phyloP scores from a whole-genome alignment of 345 rosid genomes.

The Salix caprea region DNA sequence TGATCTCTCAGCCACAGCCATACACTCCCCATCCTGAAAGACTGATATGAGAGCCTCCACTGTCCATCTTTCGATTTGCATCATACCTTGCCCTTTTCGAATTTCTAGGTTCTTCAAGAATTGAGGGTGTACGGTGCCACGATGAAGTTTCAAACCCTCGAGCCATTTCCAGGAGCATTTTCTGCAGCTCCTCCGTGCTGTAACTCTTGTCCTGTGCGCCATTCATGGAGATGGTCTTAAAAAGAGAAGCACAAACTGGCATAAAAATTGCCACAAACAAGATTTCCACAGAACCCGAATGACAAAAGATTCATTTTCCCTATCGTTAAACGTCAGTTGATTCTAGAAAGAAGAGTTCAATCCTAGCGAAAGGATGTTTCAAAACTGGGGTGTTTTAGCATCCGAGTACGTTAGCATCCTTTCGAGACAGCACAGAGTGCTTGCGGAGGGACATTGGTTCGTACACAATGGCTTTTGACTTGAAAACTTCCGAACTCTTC shows the following conservation, averaged over 20 bases:
- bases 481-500: not conserved
- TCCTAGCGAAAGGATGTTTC: not conserved
- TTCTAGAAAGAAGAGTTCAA: accelerated
- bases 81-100: constrained; percentile 23
- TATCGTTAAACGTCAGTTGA: not conserved
- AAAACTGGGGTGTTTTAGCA: not conserved
- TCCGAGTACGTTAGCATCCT: not conserved
- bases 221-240: not conserved
- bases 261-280: not conserved
- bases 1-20: constrained; percentile 11
- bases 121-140: constrained; percentile 10
- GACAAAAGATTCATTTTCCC: not conserved
- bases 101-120: constrained; percentile 4
- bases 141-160: constrained; percentile 30
- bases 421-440: not conserved
- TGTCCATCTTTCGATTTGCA: not conserved
- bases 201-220: constrained; percentile 31
- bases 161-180: constrained; percentile 45
- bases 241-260: not conserved
- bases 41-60: not conserved
- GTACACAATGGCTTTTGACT: not conserved
- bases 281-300: not conserved
- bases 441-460: not conserved
- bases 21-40: constrained; percentile 10
- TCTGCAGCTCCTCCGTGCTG: constrained; percentile 47